These are phyloP conservation scores for Xylariaceae sp. DNA, from an alignment of 2,329 filamentous ascomycete species.

Conservation along the genomic window DNA sequence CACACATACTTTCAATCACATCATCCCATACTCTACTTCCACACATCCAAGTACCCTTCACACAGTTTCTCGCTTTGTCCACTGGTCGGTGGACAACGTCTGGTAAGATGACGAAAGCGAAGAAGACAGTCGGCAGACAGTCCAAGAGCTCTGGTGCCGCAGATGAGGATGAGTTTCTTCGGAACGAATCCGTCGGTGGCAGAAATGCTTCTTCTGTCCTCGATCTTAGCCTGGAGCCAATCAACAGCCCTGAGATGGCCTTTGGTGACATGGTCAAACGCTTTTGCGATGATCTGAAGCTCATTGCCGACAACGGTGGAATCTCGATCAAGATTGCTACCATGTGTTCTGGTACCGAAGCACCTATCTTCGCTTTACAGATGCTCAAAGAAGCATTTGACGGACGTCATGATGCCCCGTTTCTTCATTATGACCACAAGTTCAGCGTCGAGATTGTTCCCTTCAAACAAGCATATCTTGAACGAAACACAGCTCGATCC, in stretches of 20 bases:
- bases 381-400: slow-evolving; percentile 17
- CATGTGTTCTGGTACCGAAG: slow-evolving; percentile 77
- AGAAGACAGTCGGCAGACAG: too few species aligned
- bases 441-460: slow-evolving; percentile 64
- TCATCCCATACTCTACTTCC: too few species aligned
- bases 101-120: too few species aligned
- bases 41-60: too few species aligned
- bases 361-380: slow-evolving; percentile 63
- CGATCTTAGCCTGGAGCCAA: slow-evolving; percentile 19
- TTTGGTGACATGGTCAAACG: slow-evolving; percentile 29
- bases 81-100: too few species aligned
- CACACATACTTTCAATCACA: too few species aligned
- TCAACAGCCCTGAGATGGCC: slow-evolving; percentile 27
- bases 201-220: too few species aligned
- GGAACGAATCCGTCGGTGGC: too few species aligned
- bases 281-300: slow-evolving; percentile 12
- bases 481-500: slow-evolving; percentile 50
- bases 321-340: slow-evolving; percentile 55
- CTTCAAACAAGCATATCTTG: slow-evolving; percentile 64
- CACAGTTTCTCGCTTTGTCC: too few species aligned
- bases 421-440: slow-evolving; percentile 50
- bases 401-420: slow-evolving; percentile 21
- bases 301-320: slow-evolving; percentile 28
- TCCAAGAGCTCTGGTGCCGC: too few species aligned
- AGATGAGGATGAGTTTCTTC: too few species aligned